Evolutionary conservation across 768 basidiomycete species (phyloP).

Genomic region (Leccinum rimulosum): DNA sequence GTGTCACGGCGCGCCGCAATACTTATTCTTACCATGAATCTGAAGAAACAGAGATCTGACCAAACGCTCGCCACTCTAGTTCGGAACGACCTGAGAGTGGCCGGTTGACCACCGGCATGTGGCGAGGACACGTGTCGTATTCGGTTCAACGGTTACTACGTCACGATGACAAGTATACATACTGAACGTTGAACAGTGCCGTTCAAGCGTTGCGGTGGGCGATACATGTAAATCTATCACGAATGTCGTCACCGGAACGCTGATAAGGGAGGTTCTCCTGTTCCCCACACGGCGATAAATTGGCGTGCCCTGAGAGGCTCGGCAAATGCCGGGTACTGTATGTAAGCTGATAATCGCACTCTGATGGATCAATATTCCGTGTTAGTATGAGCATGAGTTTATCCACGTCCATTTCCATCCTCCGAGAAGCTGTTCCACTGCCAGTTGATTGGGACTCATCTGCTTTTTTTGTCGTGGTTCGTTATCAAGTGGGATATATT

Average conservation of each 20-base stretch:
- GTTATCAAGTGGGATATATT: background rate
- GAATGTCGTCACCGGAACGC: background rate
- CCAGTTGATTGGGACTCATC: background rate
- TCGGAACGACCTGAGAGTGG: constrained; percentile 3
- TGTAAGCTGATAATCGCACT: background rate
- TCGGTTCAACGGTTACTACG: background rate
- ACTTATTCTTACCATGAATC: constrained; percentile 9
- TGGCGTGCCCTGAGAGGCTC: background rate
- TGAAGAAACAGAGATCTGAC: constrained; percentile 13
- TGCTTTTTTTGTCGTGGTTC: background rate
- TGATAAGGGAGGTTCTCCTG: background rate
- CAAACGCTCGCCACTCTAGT: background rate
- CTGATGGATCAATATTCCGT: background rate
- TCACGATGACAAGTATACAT: background rate
- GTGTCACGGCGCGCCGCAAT: constrained; percentile 6
- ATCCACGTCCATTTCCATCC: constrained; percentile 12
- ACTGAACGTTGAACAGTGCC: background rate
- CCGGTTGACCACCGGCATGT: constrained; percentile 3
- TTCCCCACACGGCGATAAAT: background rate
- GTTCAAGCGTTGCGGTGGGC: background rate
- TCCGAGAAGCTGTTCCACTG: constrained; percentile 1
- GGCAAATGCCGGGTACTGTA: constrained; percentile 16
- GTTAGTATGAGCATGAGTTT: constrained; percentile 6
- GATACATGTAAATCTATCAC: background rate
- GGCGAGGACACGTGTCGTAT: constrained; percentile 17